Conservation (phyloP, 140 eudicot genomes). For the Bidens hawaiensis region DNA sequence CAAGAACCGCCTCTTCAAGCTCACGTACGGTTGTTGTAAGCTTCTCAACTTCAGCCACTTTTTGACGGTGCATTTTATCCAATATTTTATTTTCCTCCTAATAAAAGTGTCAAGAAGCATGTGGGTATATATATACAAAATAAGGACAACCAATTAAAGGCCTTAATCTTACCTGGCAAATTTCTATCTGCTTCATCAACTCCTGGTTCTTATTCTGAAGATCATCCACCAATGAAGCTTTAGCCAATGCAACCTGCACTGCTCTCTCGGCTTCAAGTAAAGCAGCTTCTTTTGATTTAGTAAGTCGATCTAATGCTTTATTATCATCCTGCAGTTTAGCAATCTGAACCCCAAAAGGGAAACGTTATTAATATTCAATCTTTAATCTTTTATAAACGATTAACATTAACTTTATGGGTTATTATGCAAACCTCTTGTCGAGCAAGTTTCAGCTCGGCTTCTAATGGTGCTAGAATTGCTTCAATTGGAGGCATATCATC, state of each 20-base stretch:
- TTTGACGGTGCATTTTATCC: slow-evolving; percentile 94
- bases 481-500: slow-evolving; percentile 90
- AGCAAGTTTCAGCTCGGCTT: slow-evolving; percentile 93
- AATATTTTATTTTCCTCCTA: slow-evolving; percentile 92
- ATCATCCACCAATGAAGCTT: slow-evolving; percentile 87
- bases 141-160: background rate
- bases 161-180: slow-evolving; percentile 65
- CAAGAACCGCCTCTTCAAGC: slow-evolving; percentile 96
- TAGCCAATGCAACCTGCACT: slow-evolving; percentile 59
- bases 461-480: slow-evolving; percentile 93
- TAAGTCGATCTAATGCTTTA: slow-evolving; percentile 87
- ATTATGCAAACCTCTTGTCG: slow-evolving; percentile 69
- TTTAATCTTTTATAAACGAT: slow-evolving; percentile 2
- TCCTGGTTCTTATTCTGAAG: slow-evolving; percentile 95
- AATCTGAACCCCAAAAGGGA: slow-evolving; percentile 40
- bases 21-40: slow-evolving; percentile 91
- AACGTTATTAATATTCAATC: background rate
- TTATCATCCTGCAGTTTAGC: slow-evolving; percentile 93
- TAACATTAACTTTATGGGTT: slow-evolving; percentile 6
- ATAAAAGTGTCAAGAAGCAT: slow-evolving; percentile 5
- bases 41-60: slow-evolving; percentile 97
- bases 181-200: slow-evolving; percentile 95
- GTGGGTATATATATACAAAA: slow-evolving; percentile 2
- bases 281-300: slow-evolving; percentile 98
- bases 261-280: slow-evolving; percentile 97